Base-by-base conservation (phyloP, 2,329 filamentous ascomycete genomes). In the Neurospora sp. region DNA sequence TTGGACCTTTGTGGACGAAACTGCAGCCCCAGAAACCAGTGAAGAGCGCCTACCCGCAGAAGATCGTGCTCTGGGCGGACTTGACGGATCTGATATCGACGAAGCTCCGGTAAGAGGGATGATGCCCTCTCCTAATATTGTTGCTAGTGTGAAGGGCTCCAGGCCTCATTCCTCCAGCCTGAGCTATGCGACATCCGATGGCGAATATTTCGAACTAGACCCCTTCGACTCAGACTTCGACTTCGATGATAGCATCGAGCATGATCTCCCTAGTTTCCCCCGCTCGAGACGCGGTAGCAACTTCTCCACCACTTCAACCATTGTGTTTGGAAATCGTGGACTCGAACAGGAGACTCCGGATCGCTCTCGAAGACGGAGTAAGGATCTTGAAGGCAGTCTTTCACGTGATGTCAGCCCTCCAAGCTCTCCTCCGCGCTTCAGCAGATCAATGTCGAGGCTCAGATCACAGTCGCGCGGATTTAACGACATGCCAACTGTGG, bases 311-410 rank as follows among this genome's bases (percentile, higher is more conserved):
- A 77, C 78, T n/a, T 84, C 81, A 7, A 81, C 79, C 0, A 73
- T 81, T 10, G 73, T 82, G 17, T 79, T 79, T 68, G 80, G 77
- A 4, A 76, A 77, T 13, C 79, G 79, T 58, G 72, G 76, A 0
- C 79, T 80, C 0, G 84, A 85, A 66, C 76, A 81, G 0, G 85
- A 83, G 1, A 85, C 84, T 6, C 83, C 83, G 1, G 80, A 80
- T 52, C 73, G 80, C 43, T 77, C 78, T 10, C 78, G 77, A n/a
- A 72, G 80, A 13, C 76, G 76, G 10, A 76, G 79, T 46, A 73
- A 75, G 5, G 76, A 77, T 66, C 72, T 75, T 8, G 76, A 77
- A 38, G 73, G 77, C 13, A 78, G 78, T 43, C 77, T 76, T 33
- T 77, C 77, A 67, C 78, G 80, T 68, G 80, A 79, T 52, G 78